A percentile compares a stretch with the other conserved stretches of the same genome.
phyloP scores from a whole-genome alignment of 163 green algal genomes.

The Scenedesmus sp. region DNA sequence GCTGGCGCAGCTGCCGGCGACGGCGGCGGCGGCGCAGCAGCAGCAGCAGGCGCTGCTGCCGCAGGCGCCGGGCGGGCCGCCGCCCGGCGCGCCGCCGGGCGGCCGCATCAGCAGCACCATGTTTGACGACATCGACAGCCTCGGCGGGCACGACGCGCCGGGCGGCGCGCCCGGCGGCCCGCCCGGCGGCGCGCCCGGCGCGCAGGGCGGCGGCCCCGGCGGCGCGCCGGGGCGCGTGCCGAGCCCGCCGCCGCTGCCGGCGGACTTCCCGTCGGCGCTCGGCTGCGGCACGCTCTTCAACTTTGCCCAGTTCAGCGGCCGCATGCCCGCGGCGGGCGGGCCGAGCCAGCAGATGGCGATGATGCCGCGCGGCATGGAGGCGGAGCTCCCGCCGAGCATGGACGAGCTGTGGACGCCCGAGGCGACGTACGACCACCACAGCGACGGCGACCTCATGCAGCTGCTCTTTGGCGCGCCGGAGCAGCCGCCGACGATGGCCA shows the following conservation, averaged over 20 bases:
- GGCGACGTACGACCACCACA: slow-evolving; percentile 55
- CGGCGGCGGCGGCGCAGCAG: too few species aligned
- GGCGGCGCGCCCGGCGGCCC: too few species aligned
- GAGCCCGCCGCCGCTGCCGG: slow-evolving; percentile 55
- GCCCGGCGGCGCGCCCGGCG: slow-evolving; percentile 27
- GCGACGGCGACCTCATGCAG: slow-evolving; percentile 65
- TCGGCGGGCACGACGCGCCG: too few species aligned
- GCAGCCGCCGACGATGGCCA: slow-evolving; percentile 49
- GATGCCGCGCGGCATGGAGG: slow-evolving; percentile 41
- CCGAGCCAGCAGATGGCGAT: slow-evolving; percentile 37
- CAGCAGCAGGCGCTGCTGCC: background rate
- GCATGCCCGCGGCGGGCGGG: slow-evolving; percentile 46
- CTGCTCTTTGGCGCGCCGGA: slow-evolving; percentile 61
- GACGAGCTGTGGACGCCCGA: slow-evolving; percentile 43
- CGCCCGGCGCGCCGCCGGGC: background rate
- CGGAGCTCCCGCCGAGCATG: slow-evolving; percentile 37
- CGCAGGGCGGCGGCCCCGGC: too few species aligned
- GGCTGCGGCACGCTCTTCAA: slow-evolving; percentile 58
- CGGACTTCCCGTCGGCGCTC: slow-evolving; percentile 49
- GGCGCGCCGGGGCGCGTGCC: slow-evolving; percentile 18
- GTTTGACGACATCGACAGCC: background rate
- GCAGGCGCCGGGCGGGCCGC: background rate
- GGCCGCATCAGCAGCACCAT: slow-evolving; percentile 15
- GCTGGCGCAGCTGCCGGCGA: slow-evolving; percentile 4
- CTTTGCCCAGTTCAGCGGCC: slow-evolving; percentile 61